Evolutionary conservation across 257 asterid species (phyloP).

Genomic region (Ophiorrhiza pumila): DNA sequence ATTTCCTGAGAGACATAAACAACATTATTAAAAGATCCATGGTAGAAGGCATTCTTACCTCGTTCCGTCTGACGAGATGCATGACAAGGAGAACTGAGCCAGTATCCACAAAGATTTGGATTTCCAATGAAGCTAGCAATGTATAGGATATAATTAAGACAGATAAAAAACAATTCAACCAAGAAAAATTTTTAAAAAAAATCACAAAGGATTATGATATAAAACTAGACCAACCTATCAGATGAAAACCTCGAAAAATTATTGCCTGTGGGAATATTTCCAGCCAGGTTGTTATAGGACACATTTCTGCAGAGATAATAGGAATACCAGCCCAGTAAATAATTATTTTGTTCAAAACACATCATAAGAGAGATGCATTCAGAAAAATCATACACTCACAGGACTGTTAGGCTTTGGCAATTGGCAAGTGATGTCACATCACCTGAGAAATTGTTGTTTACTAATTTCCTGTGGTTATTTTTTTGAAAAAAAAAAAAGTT

Average conservation of each 20-base stretch:
- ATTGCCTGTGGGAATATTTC: conserved; percentile 76
- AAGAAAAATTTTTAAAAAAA: background rate
- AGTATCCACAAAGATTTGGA: conserved; percentile 79
- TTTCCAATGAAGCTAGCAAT: conserved; percentile 69
- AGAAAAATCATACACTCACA: conserved; percentile 44
- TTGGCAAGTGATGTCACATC: conserved; percentile 62
- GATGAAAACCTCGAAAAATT: conserved; percentile 88
- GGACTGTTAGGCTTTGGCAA: conserved; percentile 66
- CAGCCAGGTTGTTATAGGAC: conserved; percentile 74
- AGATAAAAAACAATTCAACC: background rate
- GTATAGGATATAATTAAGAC: background rate
- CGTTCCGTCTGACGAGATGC: conserved; percentile 51
- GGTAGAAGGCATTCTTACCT: conserved; percentile 33
- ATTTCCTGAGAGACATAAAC: background rate
- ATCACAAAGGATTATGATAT: background rate
- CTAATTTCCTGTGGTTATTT: conserved; percentile 50
- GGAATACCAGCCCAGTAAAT: conserved; percentile 4
- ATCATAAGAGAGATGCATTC: background rate
- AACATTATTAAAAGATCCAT: background rate
- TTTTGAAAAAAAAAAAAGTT: background rate
- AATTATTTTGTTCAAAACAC: too few relatives aligned
- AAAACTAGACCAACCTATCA: conserved; percentile 39
- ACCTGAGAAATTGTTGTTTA: conserved; percentile 82
- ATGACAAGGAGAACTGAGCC: conserved; percentile 70
- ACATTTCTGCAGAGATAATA: conserved; percentile 54